Conservation (phyloP, 2,329 filamentous ascomycete species). For the Ciborinia camelliae region DNA sequence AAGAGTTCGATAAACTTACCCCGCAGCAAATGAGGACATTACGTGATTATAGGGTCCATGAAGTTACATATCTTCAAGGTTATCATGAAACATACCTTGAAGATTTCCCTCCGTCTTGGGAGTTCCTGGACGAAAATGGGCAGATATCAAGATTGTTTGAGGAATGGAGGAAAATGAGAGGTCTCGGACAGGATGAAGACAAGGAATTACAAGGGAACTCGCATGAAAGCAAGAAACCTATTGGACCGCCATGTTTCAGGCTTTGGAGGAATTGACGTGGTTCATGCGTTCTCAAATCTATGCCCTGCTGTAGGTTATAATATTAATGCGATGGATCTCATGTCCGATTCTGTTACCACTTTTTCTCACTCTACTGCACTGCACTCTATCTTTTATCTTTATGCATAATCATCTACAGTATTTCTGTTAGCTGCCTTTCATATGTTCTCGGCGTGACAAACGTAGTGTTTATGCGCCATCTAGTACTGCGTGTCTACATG, state of each 20-base stretch:
- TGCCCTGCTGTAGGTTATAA: too few species aligned
- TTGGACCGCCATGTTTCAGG: background rate
- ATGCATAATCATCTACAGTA: too few species aligned
- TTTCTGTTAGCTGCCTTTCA: too few species aligned
- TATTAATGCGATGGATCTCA: background rate
- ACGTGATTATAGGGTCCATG: accelerated
- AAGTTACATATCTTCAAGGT: background rate
- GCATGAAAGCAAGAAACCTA: background rate
- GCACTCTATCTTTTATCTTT: too few species aligned
- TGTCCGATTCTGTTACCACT: too few species aligned
- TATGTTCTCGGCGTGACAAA: too few species aligned
- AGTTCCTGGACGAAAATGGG: background rate
- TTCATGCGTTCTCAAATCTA: too few species aligned
- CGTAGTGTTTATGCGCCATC: too few species aligned
- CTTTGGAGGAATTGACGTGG: background rate
- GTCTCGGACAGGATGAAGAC: background rate
- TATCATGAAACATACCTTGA: background rate
- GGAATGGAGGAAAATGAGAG: background rate
- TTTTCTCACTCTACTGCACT: too few species aligned
- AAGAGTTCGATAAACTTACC: background rate
- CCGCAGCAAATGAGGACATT: background rate
- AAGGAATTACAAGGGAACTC: background rate
- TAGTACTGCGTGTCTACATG: too few species aligned
- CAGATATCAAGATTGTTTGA: background rate
- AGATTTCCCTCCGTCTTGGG: background rate